Evolutionary conservation across 2,329 filamentous ascomycete genomes (phyloP), one percentile per base, ranked within the genome.

Genomic region (Nectriaceae sp.): DNA sequence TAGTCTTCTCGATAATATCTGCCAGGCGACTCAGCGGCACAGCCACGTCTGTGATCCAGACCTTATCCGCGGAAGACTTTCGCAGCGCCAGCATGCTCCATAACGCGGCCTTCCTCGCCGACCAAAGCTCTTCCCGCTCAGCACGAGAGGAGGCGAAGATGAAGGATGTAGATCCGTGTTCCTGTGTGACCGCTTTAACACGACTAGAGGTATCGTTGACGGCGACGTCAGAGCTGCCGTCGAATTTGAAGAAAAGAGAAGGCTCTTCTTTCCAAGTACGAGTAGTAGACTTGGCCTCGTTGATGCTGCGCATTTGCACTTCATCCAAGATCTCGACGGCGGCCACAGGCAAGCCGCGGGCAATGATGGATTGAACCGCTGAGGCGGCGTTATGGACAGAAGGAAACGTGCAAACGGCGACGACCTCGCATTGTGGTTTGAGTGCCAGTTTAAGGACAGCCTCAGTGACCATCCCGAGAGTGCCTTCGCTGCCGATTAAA

Each of bases 401-500:
- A 13, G 59, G 57, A 53, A 71, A 70, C 18, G 65, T 64, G 43
- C 76, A 79, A 13, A 90, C 85, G 3, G 88, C 89, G 2, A 92
- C 89, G 52, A 29, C 40, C 77, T 87, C 46, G 84, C 84, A 83
- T 64, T 86, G 78, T 1, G 89, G 88, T 57, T 85, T 85, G 4
- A 85, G 82, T 0, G 87, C 89, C 37, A 93, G 74, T 65, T 90
- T 92, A 47, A 93, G 69, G 1, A 84, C 88, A 4, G 88, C 88
- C 71, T 93, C 89, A 0, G 88, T 92, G 41, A 92, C 83, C 11
- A 93, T 75, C 15, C 89, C 89, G 1, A 93, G 78, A 0, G 89
- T 93, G n/a, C 89, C 89, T 70, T 93, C 89, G 62, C 84, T 88
- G 35, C 89, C 89, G 60, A 92, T 86, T 65, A 92, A 92, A 46